Percentiles rank a stretch among this genome's conserved stretches.
phyloP scores from a whole-genome alignment of 163 green algal genomes.

The Prototheca cutis region DNA sequence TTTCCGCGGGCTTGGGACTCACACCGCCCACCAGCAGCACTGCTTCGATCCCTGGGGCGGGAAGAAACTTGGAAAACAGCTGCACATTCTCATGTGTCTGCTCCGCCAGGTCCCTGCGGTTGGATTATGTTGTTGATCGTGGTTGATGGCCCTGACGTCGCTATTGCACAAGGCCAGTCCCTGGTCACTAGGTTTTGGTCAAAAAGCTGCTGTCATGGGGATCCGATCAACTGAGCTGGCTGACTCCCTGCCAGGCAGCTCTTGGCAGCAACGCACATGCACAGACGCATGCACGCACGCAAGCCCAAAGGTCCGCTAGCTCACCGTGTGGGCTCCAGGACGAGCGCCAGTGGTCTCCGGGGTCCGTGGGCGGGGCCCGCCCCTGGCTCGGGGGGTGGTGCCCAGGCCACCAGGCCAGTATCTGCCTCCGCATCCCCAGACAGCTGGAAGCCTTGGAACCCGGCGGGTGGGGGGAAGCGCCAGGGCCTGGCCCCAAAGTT shows the following conservation, averaged over 20 bases:
- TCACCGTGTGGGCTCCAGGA: conserved; percentile 52
- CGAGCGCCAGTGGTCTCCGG: conserved; percentile 50
- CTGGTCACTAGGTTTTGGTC: no score
- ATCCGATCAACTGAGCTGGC: no score
- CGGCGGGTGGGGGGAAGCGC: conserved; percentile 26
- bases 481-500: conserved; percentile 55
- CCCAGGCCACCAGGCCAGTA: conserved; percentile 8
- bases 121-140: no score
- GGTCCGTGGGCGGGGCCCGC: conserved; percentile 2
- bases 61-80: conserved; percentile 31
- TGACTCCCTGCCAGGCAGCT: no score
- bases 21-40: conserved; percentile 60
- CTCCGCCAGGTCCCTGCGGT: conserved; percentile 50
- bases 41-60: conserved; percentile 27
- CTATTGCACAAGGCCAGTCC: no score
- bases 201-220: no score
- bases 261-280: no score
- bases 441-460: conserved; percentile 28
- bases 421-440: conserved; percentile 11
- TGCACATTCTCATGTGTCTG: conserved; percentile 41
- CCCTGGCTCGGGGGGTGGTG: background rate
- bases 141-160: no score
- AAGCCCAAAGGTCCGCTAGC: background rate
- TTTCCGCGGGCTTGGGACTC: conserved; percentile 26
- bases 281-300: no score